Base-by-base conservation (phyloP, 2,329 filamentous ascomycete species). In the Sporothrix protearum region DNA sequence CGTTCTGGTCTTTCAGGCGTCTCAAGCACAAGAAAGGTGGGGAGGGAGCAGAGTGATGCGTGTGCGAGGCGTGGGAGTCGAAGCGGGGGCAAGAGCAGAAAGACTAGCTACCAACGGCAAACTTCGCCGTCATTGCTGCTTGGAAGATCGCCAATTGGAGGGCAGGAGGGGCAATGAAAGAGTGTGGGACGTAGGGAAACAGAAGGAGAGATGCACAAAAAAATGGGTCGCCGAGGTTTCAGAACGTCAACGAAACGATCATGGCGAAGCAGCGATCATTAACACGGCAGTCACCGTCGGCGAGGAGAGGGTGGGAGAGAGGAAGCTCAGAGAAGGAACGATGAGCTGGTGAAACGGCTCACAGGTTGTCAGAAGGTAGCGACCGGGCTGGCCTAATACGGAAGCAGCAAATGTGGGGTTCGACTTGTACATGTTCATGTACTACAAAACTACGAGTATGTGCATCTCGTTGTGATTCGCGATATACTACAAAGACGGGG, bases 171-270 rank as follows among this genome's bases (percentile, higher is more conserved):
- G 30, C 16, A 36, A 36, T 1, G 53, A 33, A 33, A 12, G 25
- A n/a, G 7, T 22, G n/a, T 28, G 16, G 14, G 30, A 28, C 3
- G 2, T 45, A 6, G 22, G 28, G 25, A 28, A 7, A 64, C n/a
- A 30, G 25, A 47, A 16, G 19, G 12, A n/a, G 3, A 33, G 8
- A 6, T 14, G n/a, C 16, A 33, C n/a, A 63, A 42, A 67, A 67
- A 67, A 51, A 45, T 45, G 63, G 63, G 45, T 28, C 63, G 22
- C 25, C 16, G 42, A 49, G 14, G 42, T 66, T 66, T 66, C 42
- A 22, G 30, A 33, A 49, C 61, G 61, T 47, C 42, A 49, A 47
- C 42, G 42, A 47, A 47, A 42, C 16, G 42, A 47, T 22, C 45
- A 47, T n/a, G 49, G 22, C 8, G 22, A 25, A 8, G 4, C 6